Base-by-base conservation (phyloP, 163 green algal genomes). In the Chlorella variabilis region DNA sequence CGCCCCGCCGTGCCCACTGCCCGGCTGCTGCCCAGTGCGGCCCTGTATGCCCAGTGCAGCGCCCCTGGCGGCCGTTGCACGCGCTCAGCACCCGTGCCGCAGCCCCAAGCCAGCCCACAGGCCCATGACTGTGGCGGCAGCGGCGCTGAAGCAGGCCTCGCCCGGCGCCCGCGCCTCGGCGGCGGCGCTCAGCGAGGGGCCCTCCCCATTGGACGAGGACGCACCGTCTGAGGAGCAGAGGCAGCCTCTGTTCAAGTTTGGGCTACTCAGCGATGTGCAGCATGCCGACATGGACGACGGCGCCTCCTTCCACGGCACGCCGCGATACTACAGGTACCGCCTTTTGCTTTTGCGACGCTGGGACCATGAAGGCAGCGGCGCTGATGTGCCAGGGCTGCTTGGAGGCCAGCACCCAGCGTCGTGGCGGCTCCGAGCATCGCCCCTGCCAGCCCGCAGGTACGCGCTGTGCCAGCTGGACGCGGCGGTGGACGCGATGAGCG, bases 211-310 rank as follows among this genome's bases (percentile, higher is more conserved):
- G n/a, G n/a, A n/a, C n/a, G n/a, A n/a, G n/a, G n/a, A n/a, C n/a
- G n/a, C n/a, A n/a, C n/a, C n/a, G n/a, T n/a, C n/a, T n/a, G n/a
- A n/a, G 45, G 0, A 18, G 33, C 31, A 48, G 18, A 38, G 7
- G 38, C 31, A 59, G 38, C 66, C 25, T 11, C 82, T 91, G 25
- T 88, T 93, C 63, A 39, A 33, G 0, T 91, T 93, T 66, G 90
- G 89, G 3, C 56, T 94, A 8, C 82, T 92, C 8, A 70, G 63
- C 34, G 91, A 94, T 38, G 84, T 95, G 15, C 91, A 83, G 76
- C 91, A 89, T 68, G 89, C 91, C 20, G 90, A 95, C 75, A 93
- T 93, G 38, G 80, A 84, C 1, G 89, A 96, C 63, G 92, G 92
- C 1, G 36, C 74, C 5, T 89, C 68, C 39, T 93, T 92, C 56